These are phyloP conservation scores for Piper longum DNA, from an alignment of 164 flowering plant genomes.

Conservation along the genomic window DNA sequence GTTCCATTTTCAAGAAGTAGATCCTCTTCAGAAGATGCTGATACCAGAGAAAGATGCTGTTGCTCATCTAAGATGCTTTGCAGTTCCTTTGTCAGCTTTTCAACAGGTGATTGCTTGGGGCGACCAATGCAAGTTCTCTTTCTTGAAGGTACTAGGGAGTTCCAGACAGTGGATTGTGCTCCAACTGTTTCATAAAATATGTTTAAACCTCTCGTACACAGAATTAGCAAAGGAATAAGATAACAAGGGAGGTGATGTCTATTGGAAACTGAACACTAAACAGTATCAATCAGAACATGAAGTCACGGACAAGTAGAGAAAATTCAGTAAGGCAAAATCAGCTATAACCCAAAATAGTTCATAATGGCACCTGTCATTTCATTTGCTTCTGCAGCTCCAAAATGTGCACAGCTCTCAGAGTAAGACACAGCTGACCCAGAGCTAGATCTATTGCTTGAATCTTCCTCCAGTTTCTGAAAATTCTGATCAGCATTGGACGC, in stretches of 20 bases:
- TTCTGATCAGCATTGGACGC: slow-evolving; percentile 27
- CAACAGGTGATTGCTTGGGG: slow-evolving; percentile 59
- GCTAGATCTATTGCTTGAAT: slow-evolving; percentile 82
- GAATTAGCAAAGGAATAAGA: background rate
- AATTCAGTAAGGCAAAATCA: background rate
- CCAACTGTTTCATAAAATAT: slow-evolving; percentile 37
- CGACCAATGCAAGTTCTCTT: slow-evolving; percentile 77
- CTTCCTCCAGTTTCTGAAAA: slow-evolving; percentile 64
- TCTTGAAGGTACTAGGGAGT: slow-evolving; percentile 66
- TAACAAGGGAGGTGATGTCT: background rate
- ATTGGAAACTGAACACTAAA: background rate
- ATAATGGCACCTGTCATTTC: slow-evolving; percentile 62
- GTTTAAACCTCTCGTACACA: background rate
- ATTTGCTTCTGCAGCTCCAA: slow-evolving; percentile 66
- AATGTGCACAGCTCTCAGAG: slow-evolving; percentile 81
- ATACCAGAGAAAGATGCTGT: slow-evolving; percentile 50
- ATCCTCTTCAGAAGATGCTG: slow-evolving; percentile 76
- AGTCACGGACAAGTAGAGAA: background rate
- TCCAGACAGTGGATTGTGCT: slow-evolving; percentile 74
- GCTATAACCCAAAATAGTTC: background rate
- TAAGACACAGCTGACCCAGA: slow-evolving; percentile 92
- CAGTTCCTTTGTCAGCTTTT: slow-evolving; percentile 86
- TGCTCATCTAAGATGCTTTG: slow-evolving; percentile 74
- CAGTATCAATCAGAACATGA: background rate
- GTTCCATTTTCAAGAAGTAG: slow-evolving; percentile 68